Conservation (phyloP, 331 rosid genomes). For the Acacia concinna region DNA sequence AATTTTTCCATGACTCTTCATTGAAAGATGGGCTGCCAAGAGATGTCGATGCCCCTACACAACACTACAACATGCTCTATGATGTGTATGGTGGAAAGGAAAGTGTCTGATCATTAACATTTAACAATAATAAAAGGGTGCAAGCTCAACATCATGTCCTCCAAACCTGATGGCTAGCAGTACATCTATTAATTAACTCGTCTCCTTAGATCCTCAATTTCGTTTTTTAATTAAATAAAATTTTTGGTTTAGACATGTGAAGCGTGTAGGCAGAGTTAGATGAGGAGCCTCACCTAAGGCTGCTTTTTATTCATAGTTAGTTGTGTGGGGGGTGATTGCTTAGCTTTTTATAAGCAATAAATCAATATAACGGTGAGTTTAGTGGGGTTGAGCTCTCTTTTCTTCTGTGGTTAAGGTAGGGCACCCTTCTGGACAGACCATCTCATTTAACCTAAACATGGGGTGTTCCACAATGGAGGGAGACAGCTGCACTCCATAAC, state of each 20-base stretch:
- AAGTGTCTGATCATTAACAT: not conserved
- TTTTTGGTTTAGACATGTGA: conserved; percentile 2
- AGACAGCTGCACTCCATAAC: not conserved
- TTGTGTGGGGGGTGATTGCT: not conserved
- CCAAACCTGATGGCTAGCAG: not conserved
- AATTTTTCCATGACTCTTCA: not conserved
- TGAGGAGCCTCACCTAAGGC: conserved; percentile 10
- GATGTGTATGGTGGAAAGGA: not conserved
- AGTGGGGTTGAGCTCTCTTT: conserved; percentile 3
- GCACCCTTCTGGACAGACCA: conserved; percentile 1
- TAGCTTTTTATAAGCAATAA: not conserved
- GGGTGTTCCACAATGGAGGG: conserved; percentile 21
- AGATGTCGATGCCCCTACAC: not conserved
- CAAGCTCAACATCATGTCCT: not conserved
- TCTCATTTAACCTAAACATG: not conserved
- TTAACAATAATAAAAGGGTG: not conserved
- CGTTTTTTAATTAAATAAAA: not conserved
- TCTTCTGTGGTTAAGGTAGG: conserved; percentile 26
- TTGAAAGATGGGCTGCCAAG: not conserved
- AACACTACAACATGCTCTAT: not conserved
- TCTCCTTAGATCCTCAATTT: not conserved
- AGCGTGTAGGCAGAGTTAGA: conserved; percentile 5
- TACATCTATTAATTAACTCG: not conserved
- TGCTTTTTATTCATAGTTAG: not conserved
- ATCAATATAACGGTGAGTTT: not conserved